phyloP scores from a whole-genome alignment of 179 eudicot species.

The Silene noctiflora region DNA sequence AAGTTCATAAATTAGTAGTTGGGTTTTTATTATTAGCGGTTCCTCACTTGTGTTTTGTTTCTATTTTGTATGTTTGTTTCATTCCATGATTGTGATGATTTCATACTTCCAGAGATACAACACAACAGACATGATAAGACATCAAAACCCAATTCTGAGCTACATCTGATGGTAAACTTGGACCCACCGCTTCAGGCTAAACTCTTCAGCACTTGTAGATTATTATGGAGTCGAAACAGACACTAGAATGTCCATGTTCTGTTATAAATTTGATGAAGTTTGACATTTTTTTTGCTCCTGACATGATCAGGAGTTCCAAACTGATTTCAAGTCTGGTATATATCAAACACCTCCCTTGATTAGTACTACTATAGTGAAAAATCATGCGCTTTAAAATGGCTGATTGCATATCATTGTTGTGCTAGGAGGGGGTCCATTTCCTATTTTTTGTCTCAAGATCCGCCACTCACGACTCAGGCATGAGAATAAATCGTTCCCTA shows the following conservation, averaged over 20 bases:
- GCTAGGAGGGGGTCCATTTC: too few relatives aligned
- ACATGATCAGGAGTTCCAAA: slow-evolving; percentile 13
- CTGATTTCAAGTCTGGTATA: not conserved
- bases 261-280: not conserved
- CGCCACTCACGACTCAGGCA: not conserved
- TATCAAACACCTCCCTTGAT: not conserved
- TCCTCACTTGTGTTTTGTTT: not conserved
- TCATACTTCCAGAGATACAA: not conserved
- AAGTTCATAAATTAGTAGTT: not conserved
- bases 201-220: not conserved
- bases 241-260: slow-evolving; percentile 6
- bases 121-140: not conserved
- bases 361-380: slow-evolving; percentile 11
- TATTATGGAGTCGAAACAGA: not conserved
- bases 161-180: not conserved
- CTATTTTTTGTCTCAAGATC: too few relatives aligned
- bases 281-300: not conserved
- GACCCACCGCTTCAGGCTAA: too few relatives aligned
- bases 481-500: not conserved
- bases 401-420: too few relatives aligned
- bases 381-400: not conserved
- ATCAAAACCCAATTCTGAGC: not conserved
- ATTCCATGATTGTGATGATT: not conserved
- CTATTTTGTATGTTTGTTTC: not conserved
- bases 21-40: not conserved